These are phyloP conservation scores for Lanmaoa pseudosensibilis DNA, from an alignment of 768 basidiomycete species.

Conservation along the genomic window DNA sequence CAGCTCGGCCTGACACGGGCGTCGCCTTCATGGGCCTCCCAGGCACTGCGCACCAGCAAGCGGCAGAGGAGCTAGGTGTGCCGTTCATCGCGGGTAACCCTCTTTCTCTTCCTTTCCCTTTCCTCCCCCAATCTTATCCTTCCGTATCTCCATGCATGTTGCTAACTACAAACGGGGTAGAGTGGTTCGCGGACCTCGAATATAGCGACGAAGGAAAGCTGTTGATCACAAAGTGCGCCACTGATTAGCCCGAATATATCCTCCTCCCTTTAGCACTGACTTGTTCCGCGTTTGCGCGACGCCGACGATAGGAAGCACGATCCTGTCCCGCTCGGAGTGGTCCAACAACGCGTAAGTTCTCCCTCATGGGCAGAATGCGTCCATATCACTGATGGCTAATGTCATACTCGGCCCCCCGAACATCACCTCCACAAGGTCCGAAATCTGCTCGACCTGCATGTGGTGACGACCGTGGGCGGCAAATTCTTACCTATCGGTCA, in stretches of 20 bases:
- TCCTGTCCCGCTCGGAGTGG: constrained; percentile 42
- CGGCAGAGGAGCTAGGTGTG: constrained; percentile 53
- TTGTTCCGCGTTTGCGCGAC: not conserved
- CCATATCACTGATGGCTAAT: not conserved
- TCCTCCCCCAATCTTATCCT: too few relatives aligned
- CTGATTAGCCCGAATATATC: too few relatives aligned
- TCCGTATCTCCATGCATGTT: not conserved
- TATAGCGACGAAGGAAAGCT: constrained; percentile 57
- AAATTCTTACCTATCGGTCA: constrained; percentile 43
- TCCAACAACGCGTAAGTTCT: constrained; percentile 44
- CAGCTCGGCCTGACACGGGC: constrained; percentile 14
- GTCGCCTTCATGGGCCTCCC: constrained; percentile 65
- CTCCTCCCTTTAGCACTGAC: not conserved
- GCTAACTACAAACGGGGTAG: constrained; percentile 29
- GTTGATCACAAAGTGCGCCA: constrained; percentile 54
- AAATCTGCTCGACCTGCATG: constrained; percentile 42
- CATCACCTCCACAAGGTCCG: constrained; percentile 36
- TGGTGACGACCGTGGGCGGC: constrained; percentile 50
- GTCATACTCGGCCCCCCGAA: not conserved
- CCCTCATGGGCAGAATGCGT: not conserved
- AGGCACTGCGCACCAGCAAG: constrained; percentile 59
- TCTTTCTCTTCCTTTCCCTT: not conserved
- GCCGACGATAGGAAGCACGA: constrained; percentile 46
- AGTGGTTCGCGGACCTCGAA: constrained; percentile 69
- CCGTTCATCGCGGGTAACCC: constrained; percentile 58